Percentiles rank a stretch among this genome's conserved stretches.
phyloP scores from a whole-genome alignment of 352 stramenopile genomes.

The Peronospora destructor region DNA sequence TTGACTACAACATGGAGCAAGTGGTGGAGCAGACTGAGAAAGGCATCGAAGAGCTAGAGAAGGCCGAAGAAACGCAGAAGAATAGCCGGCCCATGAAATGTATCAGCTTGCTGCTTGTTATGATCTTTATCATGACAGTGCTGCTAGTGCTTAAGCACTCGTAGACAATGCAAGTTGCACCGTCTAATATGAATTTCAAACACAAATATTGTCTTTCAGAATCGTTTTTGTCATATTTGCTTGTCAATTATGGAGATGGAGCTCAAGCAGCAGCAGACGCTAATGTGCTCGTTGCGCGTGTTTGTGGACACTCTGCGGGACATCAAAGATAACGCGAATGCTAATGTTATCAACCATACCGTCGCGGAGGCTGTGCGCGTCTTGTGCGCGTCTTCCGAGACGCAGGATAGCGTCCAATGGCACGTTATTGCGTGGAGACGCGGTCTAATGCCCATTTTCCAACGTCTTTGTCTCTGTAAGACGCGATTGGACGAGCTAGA shows the following conservation, averaged over 20 bases:
- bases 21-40: slow-evolving; percentile 98
- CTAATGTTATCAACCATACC: neutral
- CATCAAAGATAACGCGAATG: slow-evolving; percentile 30
- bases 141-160: slow-evolving; percentile 89
- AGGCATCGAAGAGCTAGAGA: slow-evolving; percentile 96
- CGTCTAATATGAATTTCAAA: slow-evolving; percentile 9
- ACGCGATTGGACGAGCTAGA: slow-evolving; percentile 40
- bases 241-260: slow-evolving; percentile 23
- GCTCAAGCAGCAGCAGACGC: slow-evolving; percentile 40
- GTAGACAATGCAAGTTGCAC: slow-evolving; percentile 22
- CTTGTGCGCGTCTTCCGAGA: slow-evolving; percentile 21
- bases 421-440: slow-evolving; percentile 25
- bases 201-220: slow-evolving; percentile 22
- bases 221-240: slow-evolving; percentile 16
- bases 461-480: slow-evolving; percentile 43
- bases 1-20: slow-evolving; percentile 99
- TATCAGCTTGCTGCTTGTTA: slow-evolving; percentile 87
- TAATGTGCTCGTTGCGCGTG: slow-evolving; percentile 45
- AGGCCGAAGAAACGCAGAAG: slow-evolving; percentile 98
- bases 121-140: slow-evolving; percentile 91
- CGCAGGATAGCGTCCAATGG: slow-evolving; percentile 10
- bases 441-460: slow-evolving; percentile 37
- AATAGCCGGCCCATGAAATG: slow-evolving; percentile 93
- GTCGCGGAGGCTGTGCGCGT: slow-evolving; percentile 32
- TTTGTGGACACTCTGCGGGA: slow-evolving; percentile 69